phyloP scores from a whole-genome alignment of 1,284 basidiomycete genomes.

The Veloboletus limbatus region DNA sequence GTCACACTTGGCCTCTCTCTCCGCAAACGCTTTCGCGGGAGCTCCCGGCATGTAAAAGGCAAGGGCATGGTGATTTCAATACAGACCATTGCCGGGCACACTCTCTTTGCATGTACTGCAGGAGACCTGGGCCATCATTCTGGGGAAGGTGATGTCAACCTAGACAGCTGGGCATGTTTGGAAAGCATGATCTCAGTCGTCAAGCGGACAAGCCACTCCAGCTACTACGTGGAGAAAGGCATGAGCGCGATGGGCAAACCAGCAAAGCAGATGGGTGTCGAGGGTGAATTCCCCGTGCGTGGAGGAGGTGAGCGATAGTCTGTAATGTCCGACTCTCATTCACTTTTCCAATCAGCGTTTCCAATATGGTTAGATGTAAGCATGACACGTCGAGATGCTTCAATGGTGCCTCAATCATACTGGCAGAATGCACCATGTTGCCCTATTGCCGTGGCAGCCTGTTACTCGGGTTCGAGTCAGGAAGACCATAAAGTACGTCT shows the following conservation, averaged over 20 bases:
- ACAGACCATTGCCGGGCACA: conserved; percentile 74
- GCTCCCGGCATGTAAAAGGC: conserved; percentile 66
- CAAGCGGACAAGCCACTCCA: conserved; percentile 76
- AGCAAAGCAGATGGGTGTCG: conserved; percentile 64
- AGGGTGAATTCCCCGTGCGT: conserved; percentile 58
- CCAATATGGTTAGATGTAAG: conserved; percentile 78
- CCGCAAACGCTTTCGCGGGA: conserved; percentile 75
- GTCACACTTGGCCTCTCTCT: conserved; percentile 77
- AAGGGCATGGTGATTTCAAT: conserved; percentile 77
- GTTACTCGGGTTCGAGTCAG: conserved; percentile 76
- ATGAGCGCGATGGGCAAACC: conserved; percentile 79
- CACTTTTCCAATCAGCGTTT: conserved; percentile 51
- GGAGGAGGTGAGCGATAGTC: conserved; percentile 63
- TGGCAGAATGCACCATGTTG: conserved; percentile 74
- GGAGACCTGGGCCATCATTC: conserved; percentile 66
- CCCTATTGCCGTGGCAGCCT: conserved; percentile 75
- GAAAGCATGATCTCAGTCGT: conserved; percentile 79
- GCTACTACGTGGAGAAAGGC: conserved; percentile 78
- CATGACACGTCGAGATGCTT: not conserved
- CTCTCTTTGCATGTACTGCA: conserved; percentile 76
- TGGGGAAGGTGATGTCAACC: conserved; percentile 69
- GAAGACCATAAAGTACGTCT: conserved; percentile 72
- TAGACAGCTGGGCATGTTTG: conserved; percentile 74
- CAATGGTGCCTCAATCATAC: conserved; percentile 6
- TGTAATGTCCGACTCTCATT: conserved; percentile 6